Evolutionary conservation across 306 rosid genomes (phyloP), one percentile per base, ranked within the genome.

Genomic region (Benincasa hispida): DNA sequence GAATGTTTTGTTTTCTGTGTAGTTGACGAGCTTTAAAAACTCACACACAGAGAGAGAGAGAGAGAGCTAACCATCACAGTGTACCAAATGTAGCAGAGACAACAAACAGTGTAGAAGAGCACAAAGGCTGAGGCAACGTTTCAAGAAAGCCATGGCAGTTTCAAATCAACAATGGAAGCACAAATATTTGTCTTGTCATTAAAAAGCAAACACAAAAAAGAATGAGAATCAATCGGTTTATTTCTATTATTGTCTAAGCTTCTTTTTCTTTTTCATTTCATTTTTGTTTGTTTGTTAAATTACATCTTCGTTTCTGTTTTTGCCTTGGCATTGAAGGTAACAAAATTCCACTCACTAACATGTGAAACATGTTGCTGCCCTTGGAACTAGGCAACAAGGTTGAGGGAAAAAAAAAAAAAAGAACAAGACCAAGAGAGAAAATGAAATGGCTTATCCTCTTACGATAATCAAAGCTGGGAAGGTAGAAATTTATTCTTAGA

Each of bases 251-350:
- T 42, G n/a, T 35, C 34, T 68, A 42, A 42, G 55, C 54, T 41
- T 12, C 28, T 21, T 30, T 24, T 42, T 68, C 10, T 0, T 5
- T 68, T 35, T 35, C 39, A 1, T 35, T 35, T 35, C 39, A 5
- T 35, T 67, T 12, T 39, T 67, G 10, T 17, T 19, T 32, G 45
- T 39, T 39, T 39, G 45, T 39, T 39, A 39, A 39, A 5, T 37
- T 4, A 34, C 37, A 27, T 10, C 6, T 66, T 39, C 8, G 8
- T 66, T n/a, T 37, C 34, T 32, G 11, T 45, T 24, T 24, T 69
- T 42, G 37, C 75, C 75, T 69, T 69, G 37, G 56, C 57, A 69
- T 37, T 45, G 75, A 69, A 69, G 75, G 75, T 22, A 42, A 25
- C 56, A 15, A 69, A 69, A 69, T 69, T 69, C 57, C 75, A 22